Base-by-base conservation (phyloP, 2,329 filamentous ascomycete genomes). In the Ophiocordyceps sinensis region DNA sequence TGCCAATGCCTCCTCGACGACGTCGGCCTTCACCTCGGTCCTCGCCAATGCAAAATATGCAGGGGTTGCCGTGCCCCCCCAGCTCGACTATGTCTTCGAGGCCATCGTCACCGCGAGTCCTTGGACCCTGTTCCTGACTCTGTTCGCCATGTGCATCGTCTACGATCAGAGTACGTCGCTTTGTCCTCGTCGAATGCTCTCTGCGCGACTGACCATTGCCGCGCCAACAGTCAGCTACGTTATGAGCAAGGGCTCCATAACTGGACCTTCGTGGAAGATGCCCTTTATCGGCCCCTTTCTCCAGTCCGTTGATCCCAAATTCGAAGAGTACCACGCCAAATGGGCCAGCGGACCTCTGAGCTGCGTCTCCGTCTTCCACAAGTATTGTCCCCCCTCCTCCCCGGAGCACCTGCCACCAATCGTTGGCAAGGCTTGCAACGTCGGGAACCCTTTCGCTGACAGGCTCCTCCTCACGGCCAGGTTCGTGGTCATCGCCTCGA, bases 321-420 rank as follows among this genome's bases (percentile, higher is more conserved):
- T 95, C 60, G 78, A 82, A 45, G 77, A 88, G 55, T 98, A 98
- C 67, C 75, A 88, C 60, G 80, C 73, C 45, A 95, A 96, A 71
- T 98, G 91, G 91, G 63, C 73, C 53, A 94, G 86, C 56, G 91
- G 85, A 37, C 81, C 85, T 38, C 71, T 98, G 52, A 95, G 88
- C 71, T 98, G 91, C 58, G 91, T 98, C 46, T 95, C 88, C 3
- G 87, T 98, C 54, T 98, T 98, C 70, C 91, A 98, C 77, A 98
- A 96, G 86, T 94, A 75, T 52, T 78, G 17, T 5, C 26, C 14
- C 13, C 28, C 13, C 17, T 1, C n/a, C 14, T 15, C 15, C 28
- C 5, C 3, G n/a, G 14, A 56, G 26, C 11, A 15, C 34, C 13
- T 14, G 42, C 8, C 28, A n/a, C 34, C 40, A 34, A 42, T 40